Base-by-base conservation (phyloP, 2,329 filamentous ascomycete species). In the Cryphonectria japonica region DNA sequence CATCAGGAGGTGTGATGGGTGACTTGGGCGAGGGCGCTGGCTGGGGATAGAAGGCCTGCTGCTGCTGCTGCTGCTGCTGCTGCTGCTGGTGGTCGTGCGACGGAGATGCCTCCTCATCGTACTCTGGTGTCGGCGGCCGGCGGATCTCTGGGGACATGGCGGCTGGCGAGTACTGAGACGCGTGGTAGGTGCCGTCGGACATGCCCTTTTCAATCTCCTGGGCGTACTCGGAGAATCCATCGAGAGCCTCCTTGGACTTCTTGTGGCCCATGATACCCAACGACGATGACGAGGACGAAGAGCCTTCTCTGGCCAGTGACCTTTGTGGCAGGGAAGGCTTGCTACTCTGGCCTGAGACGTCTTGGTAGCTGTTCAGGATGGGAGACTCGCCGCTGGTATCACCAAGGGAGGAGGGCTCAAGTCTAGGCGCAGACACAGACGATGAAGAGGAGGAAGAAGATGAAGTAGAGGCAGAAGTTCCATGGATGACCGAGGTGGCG, bases 41-140 rank as follows among this genome's bases (percentile, higher is more conserved):
- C 59, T 62, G 84, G 2, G 84, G 83, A 62, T 41, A 22, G 57
- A 29, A 29, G 26, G 34, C 54, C 9, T 11, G 37, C 37, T 32
- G 19, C 46, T 50, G 61, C 37, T 32, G 19, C 34, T 34, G n/a
- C n/a, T n/a, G n/a, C n/a, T n/a, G 34, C 9, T 11, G 37, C 37
- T 32, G 19, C 46, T 50, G 61, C 37, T 32, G 19, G 37, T 37
- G 19, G 37, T 37, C 66, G 13, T 50, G 37, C 11, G 54, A 22
- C 1, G 9, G 65, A 19, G 46, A 50, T 0, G 16, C 46, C 37
- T 82, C 79, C 29, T 81, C 80, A 54, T 81, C 81, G 70, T 86
- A 86, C 61, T 87, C 85, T 22, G 85, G 85, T 2, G 85, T 86
- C 0, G 85, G 85, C 13, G 84, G 83, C 2, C 84, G 80, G 54